Evolutionary conservation across 1,284 basidiomycete species (phyloP).

Genomic region (Singerocomus rubriflavus): DNA sequence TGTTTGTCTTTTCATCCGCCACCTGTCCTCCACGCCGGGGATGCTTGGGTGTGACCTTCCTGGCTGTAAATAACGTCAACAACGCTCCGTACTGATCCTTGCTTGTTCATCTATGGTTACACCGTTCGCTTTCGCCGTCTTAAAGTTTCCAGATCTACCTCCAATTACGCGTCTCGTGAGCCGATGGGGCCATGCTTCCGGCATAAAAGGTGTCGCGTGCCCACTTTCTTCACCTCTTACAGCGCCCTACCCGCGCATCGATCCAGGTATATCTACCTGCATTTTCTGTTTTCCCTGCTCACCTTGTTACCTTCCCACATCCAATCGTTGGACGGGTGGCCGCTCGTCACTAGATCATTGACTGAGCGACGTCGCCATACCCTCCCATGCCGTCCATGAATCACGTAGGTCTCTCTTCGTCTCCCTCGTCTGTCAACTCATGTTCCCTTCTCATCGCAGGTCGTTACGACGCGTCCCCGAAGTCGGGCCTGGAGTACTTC

Average conservation of each 20-base stretch:
- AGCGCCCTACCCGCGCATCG: background rate
- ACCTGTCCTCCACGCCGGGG: background rate
- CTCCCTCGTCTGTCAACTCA: background rate
- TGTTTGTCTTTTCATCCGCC: conserved; percentile 28
- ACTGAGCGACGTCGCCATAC: background rate
- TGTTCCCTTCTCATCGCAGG: background rate
- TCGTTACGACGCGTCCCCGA: conserved; percentile 6
- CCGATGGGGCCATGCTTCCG: conserved; percentile 7
- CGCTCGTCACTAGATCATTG: background rate
- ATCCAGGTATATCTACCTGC: background rate
- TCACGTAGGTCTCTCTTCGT: background rate
- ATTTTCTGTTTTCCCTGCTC: background rate
- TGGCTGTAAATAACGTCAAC: too few relatives aligned
- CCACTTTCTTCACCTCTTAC: conserved; percentile 4
- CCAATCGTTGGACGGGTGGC: background rate
- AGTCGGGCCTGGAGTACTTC: conserved; percentile 25
- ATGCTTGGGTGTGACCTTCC: too few relatives aligned
- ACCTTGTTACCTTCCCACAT: background rate
- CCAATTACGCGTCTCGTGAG: conserved; percentile 17
- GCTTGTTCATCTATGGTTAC: background rate
- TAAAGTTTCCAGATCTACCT: conserved; percentile 5
- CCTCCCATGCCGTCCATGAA: background rate
- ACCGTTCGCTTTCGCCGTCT: conserved; percentile 16
- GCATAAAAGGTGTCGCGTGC: conserved; percentile 34
- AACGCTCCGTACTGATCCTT: conserved; percentile 10